These are phyloP conservation scores for Trifolium repens DNA, from an alignment of 306 rosid genomes.

Conservation along the genomic window DNA sequence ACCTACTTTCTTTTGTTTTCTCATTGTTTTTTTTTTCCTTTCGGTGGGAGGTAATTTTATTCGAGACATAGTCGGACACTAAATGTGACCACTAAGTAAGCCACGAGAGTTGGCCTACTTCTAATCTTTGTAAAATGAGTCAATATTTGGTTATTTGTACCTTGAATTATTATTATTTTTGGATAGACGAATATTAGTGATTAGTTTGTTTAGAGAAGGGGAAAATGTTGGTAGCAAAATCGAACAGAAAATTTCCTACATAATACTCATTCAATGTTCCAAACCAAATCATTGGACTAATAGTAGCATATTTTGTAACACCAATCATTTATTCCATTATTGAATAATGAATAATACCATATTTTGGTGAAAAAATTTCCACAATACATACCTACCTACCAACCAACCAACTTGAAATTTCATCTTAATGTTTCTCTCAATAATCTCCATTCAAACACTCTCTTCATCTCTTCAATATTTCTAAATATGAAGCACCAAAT, in stretches of 20 bases:
- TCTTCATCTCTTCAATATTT: constrained; percentile 41
- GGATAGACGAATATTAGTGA: background rate
- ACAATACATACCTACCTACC: constrained; percentile 39
- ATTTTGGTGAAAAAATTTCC: constrained; percentile 17
- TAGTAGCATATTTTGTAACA: too few species aligned
- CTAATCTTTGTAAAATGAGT: background rate
- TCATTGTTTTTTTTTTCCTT: too few species aligned
- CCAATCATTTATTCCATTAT: constrained; percentile 38
- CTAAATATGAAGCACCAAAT: constrained; percentile 42
- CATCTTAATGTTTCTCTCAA: constrained; percentile 1
- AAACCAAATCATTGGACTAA: too few species aligned
- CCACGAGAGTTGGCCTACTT: background rate
- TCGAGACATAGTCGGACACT: background rate
- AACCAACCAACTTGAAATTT: constrained; percentile 45
- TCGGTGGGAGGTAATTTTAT: background rate
- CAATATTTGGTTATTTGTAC: constrained; percentile 38
- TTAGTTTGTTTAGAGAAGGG: too few species aligned
- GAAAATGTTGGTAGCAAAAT: background rate
- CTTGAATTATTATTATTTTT: background rate
- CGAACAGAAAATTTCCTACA: background rate
- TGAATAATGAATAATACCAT: background rate
- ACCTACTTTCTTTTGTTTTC: background rate
- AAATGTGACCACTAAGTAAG: background rate
- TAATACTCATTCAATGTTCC: too few species aligned
- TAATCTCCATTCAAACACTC: background rate